These are phyloP conservation scores for Firmiana major DNA, from an alignment of 345 rosid species.

Conservation along the genomic window DNA sequence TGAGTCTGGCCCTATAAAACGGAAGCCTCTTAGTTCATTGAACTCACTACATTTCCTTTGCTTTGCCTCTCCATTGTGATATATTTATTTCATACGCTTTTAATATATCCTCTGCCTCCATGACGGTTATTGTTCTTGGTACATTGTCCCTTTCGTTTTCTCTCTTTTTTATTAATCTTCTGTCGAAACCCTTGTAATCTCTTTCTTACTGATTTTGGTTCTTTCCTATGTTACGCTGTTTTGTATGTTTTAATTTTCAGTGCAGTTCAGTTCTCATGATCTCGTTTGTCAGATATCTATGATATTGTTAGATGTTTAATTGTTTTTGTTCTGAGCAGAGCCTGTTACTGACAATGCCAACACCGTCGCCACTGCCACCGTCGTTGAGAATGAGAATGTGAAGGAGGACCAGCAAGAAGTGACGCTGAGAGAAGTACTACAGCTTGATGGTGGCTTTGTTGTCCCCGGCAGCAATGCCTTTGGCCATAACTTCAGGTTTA, in stretches of 20 bases:
- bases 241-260: not conserved
- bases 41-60: not conserved
- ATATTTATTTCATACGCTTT: not conserved
- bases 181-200: not conserved
- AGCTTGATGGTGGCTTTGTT: slow-evolving; percentile 24
- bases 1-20: not conserved
- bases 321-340: not conserved
- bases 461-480: slow-evolving; percentile 51
- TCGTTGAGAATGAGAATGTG: not conserved
- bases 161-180: not conserved
- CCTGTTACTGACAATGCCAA: not conserved
- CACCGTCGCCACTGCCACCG: not conserved
- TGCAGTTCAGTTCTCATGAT: not conserved
- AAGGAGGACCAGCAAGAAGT: not conserved
- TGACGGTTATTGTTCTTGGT: not conserved
- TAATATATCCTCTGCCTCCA: not conserved
- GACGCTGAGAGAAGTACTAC: not conserved
- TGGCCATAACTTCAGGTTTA: slow-evolving; percentile 39
- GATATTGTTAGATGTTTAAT: not conserved
- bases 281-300: not conserved
- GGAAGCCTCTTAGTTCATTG: not conserved
- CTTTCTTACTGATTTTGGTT: not conserved
- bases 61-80: not conserved
- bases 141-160: not conserved
- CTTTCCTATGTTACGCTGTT: not conserved